A percentile compares a stretch with the other conserved stretches of the same genome.
Conservation (phyloP, 2,329 filamentous ascomycete species). For the Fusarium miscanthi region DNA sequence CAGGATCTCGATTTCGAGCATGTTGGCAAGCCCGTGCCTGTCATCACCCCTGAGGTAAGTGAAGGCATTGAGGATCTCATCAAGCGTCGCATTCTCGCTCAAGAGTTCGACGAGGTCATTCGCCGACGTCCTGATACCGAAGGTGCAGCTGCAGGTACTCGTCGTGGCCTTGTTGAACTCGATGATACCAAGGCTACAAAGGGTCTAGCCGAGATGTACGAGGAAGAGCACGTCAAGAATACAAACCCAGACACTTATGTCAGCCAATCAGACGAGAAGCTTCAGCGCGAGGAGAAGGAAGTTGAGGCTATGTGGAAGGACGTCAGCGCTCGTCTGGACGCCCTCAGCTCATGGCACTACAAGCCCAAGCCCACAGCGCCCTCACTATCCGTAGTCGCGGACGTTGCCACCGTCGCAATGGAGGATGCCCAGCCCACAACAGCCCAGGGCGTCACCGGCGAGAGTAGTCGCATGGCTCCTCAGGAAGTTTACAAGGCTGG, state of each 20-base stretch:
- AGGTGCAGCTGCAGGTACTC: constrained; percentile 67
- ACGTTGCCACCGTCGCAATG: constrained; percentile 92
- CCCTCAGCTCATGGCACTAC: constrained; percentile 94
- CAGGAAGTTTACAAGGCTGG: constrained; percentile 94
- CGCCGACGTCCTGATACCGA: constrained; percentile 82
- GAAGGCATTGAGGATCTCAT: constrained; percentile 94
- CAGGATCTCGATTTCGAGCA: constrained; percentile 97
- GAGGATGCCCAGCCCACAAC: constrained; percentile 93
- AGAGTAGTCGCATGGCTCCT: constrained; percentile 83
- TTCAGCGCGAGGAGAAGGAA: constrained; percentile 83
- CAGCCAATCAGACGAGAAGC: constrained; percentile 83
- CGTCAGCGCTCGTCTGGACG: constrained; percentile 82
- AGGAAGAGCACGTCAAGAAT: constrained; percentile 86
- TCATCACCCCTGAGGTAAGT: constrained; percentile 90
- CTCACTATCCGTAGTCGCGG: constrained; percentile 86
- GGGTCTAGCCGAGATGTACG: constrained; percentile 91
- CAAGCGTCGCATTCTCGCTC: constrained; percentile 89
- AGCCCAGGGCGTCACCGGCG: constrained; percentile 76
- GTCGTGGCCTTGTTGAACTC: constrained; percentile 81
- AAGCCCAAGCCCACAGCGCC: constrained; percentile 86
- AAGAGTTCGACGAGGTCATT: constrained; percentile 92
- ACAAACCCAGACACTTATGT: constrained; percentile 83
- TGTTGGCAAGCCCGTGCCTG: constrained; percentile 91
- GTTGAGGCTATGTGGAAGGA: constrained; percentile 86
- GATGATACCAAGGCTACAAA: constrained; percentile 90